Conservation (phyloP, 768 basidiomycete species). For the Lentinula boryana region DNA sequence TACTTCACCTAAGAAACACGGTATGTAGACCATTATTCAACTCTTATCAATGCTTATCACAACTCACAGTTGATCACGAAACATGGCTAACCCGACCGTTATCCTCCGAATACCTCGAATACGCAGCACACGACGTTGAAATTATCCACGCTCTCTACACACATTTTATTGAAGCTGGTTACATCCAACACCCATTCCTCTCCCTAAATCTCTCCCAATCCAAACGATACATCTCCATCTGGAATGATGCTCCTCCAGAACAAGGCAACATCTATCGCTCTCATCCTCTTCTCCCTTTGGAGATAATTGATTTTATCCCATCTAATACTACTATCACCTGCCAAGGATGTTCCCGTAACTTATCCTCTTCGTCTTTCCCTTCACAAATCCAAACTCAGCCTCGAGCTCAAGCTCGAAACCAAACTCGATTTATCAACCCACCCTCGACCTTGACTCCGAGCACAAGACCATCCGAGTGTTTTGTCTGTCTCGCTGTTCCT, state of each 20-base stretch:
- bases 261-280: conserved; percentile 1
- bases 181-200: not conserved
- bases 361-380: not conserved
- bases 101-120: conserved; percentile 25
- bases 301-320: not conserved
- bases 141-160: conserved; percentile 29
- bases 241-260: not conserved
- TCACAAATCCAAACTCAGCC: no score
- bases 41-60: not conserved
- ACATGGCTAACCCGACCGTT: conserved; percentile 33
- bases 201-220: not conserved
- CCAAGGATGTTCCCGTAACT: not conserved
- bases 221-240: not conserved
- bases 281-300: not conserved
- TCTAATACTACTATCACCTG: not conserved
- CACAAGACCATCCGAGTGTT: no score
- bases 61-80: conserved; percentile 3
- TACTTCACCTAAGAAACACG: not conserved
- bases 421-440: no score
- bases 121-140: conserved; percentile 37
- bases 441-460: no score
- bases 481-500: not conserved
- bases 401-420: no score
- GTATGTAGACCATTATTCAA: not conserved
- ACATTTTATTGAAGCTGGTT: conserved; percentile 18